Evolutionary conservation across 345 rosid species (phyloP).

Genomic region (Eucalyptus regnans): DNA sequence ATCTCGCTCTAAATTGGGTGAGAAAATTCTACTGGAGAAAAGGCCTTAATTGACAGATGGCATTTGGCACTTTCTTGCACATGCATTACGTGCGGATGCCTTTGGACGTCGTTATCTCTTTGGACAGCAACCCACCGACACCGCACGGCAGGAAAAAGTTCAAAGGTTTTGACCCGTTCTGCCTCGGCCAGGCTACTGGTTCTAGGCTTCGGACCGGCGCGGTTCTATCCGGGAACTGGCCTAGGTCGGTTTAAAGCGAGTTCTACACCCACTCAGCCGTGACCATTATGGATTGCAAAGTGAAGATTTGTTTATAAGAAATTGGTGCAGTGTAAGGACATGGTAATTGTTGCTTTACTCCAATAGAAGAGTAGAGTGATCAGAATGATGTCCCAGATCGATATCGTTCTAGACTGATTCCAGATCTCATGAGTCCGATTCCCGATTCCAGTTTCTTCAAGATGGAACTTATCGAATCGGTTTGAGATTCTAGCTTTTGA

Average conservation of each 20-base stretch:
- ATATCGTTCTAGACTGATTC: background rate
- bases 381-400: background rate
- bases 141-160: background rate
- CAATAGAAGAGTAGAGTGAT: background rate
- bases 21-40: background rate
- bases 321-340: no score
- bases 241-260: background rate
- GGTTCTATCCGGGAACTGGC: background rate
- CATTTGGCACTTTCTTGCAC: background rate
- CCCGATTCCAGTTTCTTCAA: accelerated
- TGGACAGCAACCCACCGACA: background rate
- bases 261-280: background rate
- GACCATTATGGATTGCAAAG: background rate
- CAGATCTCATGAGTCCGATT: accelerated
- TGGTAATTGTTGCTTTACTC: no score
- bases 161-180: background rate
- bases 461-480: accelerated
- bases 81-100: background rate
- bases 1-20: background rate
- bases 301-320: background rate
- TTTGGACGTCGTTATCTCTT: background rate
- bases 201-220: background rate
- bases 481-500: background rate
- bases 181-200: background rate
- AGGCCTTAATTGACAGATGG: background rate